These are phyloP conservation scores for Scutellaria barbata DNA, from an alignment of 257 asterid genomes.

Conservation along the genomic window DNA sequence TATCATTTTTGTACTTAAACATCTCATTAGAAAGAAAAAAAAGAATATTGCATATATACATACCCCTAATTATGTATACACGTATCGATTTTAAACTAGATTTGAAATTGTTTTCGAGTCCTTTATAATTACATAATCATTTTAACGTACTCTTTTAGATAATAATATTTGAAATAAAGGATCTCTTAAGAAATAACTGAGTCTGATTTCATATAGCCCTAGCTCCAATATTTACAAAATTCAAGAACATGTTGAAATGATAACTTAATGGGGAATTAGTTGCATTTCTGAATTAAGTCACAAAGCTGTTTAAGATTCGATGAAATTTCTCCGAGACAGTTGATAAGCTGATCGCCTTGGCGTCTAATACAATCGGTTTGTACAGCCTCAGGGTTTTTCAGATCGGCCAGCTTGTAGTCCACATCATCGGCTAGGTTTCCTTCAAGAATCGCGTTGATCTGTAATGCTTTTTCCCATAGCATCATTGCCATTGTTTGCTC, in stretches of 20 bases:
- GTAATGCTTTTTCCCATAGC: conserved; percentile 54
- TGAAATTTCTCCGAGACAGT: conserved; percentile 59
- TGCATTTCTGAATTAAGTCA: conserved; percentile 51
- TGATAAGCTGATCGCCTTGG: conserved; percentile 72
- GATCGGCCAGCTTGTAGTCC: conserved; percentile 50
- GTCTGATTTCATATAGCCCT: not conserved
- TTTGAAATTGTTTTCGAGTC: no score
- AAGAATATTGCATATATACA: no score
- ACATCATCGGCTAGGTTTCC: conserved; percentile 56
- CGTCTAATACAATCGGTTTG: conserved; percentile 54
- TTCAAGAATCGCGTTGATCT: conserved; percentile 56
- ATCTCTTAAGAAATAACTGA: no score
- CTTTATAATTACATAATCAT: not conserved
- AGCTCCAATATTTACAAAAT: conserved; percentile 31
- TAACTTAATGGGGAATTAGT: conserved; percentile 12
- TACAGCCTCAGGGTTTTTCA: conserved; percentile 51
- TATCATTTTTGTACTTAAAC: no score
- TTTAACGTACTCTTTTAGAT: not conserved
- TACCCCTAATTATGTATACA: no score
- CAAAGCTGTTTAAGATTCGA: conserved; percentile 64
- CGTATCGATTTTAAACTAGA: no score
- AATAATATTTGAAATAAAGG: no score
- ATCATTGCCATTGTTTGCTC: conserved; percentile 59
- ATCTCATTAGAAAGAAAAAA: no score
- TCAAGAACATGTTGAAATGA: not conserved